Evolutionary conservation across 371 early-diverging fungal genomes (phyloP), one percentile per base, ranked within the genome.

Genomic region (Thermomucor indicae-seudaticae): DNA sequence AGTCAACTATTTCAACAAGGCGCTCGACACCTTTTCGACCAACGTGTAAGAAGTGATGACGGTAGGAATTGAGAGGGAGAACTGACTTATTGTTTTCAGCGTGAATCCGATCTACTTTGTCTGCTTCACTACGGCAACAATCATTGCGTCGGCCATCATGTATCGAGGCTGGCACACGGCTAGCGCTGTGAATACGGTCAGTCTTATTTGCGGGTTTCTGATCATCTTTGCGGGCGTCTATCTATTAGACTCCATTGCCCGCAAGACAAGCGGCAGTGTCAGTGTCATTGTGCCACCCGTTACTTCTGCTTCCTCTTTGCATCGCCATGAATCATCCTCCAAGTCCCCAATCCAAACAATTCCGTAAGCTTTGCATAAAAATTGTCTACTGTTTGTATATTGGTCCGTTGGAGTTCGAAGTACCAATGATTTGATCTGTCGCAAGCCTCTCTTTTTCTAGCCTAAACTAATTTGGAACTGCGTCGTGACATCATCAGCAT

Each of bases 1-100:
- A 73, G 89, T 94, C 75, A 94, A 93, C 65, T 95, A 95, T 65
- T 94, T 95, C 55, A 95, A 95, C 80, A 95, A 95, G 70, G 94
- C 95, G n/a, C 69, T 95, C 29, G 92, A 91, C 58, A 64, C 81
- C 43, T 95, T 91, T 55, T 87, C 86, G 19, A 92, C 95, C 37
- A 92, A 91, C 61, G 65, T 89, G 81, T 80, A 72, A 67, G 76
- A 60, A 40, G 30, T n/a, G n/a, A n/a, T n/a, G n/a, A n/a, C n/a
- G n/a, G n/a, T n/a, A n/a, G n/a, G n/a, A n/a, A n/a, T n/a, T n/a
- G n/a, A n/a, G n/a, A n/a, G n/a, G n/a, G n/a, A n/a, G n/a, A n/a
- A 47, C 34, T 1, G n/a, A 40, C 20, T 14, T 22, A 40, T 17
- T 12, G 4, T 3, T 16, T 32, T 22, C 41, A 71, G 69, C n/a